These are phyloP conservation scores for Cryoendolithus antarcticus DNA, from an alignment of 2,329 filamentous ascomycete genomes.

Conservation along the genomic window DNA sequence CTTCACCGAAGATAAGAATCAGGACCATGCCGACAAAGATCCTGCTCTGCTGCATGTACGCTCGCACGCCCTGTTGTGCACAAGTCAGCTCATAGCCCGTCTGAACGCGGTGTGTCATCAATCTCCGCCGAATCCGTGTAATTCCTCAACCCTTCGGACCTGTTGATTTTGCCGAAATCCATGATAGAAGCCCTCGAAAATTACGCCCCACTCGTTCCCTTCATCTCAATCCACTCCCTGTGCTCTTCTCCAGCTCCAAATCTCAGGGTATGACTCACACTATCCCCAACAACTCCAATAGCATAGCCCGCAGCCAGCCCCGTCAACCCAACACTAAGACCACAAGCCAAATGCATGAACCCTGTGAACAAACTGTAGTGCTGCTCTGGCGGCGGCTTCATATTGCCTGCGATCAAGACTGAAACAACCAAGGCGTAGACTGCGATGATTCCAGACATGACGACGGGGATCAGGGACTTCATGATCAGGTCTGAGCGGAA, in stretches of 20 bases:
- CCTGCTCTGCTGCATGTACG: conserved; percentile 91
- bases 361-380: conserved; percentile 80
- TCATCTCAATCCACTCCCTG: no score
- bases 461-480: conserved; percentile 75
- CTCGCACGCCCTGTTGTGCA: conserved; percentile 58
- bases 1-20: conserved; percentile 97
- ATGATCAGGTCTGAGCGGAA: conserved; percentile 81
- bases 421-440: conserved; percentile 96
- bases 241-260: neutral
- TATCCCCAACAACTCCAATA: conserved; percentile 91
- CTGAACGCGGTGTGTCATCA: neutral
- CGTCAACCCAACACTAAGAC: conserved; percentile 80
- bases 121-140: no score
- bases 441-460: conserved; percentile 99
- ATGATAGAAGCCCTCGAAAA: neutral
- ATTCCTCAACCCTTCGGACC: no score
- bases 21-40: conserved; percentile 98
- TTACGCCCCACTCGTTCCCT: no score
- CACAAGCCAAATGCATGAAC: conserved; percentile 87
- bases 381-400: conserved; percentile 55
- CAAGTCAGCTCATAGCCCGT: neutral
- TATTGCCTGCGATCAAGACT: conserved; percentile 85
- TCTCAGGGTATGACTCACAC: conserved; percentile 37
- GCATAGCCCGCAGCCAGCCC: conserved; percentile 91
- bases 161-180: neutral